Conservation (phyloP, 2,329 filamentous ascomycete species). For the Cladosporium colombiae region DNA sequence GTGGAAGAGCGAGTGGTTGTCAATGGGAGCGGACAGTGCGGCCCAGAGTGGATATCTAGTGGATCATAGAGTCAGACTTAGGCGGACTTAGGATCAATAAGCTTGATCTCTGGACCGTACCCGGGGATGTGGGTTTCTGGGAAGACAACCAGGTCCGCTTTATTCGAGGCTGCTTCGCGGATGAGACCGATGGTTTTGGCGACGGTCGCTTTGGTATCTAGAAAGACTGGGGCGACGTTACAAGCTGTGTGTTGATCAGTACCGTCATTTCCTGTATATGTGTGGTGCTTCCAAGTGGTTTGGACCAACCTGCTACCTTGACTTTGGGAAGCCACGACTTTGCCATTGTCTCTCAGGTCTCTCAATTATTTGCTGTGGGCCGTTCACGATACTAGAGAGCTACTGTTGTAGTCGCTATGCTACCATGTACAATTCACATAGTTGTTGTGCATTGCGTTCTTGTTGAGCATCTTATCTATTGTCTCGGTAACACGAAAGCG, state of each 20-base stretch:
- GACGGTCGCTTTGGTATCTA: slow-evolving; percentile 49
- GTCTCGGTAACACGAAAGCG: neutral
- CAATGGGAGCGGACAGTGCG: slow-evolving; percentile 46
- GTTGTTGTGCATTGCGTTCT: neutral
- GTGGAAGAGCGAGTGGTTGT: slow-evolving; percentile 55
- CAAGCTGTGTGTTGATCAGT: slow-evolving; percentile 27
- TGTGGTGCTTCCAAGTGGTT: neutral
- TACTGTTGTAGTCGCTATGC: neutral
- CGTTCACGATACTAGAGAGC: too few relatives aligned
- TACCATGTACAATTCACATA: neutral
- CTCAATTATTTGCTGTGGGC: neutral
- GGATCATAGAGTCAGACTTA: neutral
- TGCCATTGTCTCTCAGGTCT: neutral
- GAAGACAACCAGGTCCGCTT: slow-evolving; percentile 55
- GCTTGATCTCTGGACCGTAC: neutral
- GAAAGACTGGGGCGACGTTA: slow-evolving; percentile 47
- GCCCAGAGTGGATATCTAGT: slow-evolving; percentile 51
- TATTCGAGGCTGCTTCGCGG: slow-evolving; percentile 44
- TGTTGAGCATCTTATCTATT: neutral
- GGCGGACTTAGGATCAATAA: neutral
- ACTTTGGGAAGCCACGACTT: slow-evolving; percentile 30
- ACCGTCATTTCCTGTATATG: neutral
- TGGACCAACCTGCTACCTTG: slow-evolving; percentile 26
- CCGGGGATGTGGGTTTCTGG: slow-evolving; percentile 52
- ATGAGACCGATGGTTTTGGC: slow-evolving; percentile 51